phyloP scores from a whole-genome alignment of 257 asterid genomes.

The Solanum corneliomulleri region DNA sequence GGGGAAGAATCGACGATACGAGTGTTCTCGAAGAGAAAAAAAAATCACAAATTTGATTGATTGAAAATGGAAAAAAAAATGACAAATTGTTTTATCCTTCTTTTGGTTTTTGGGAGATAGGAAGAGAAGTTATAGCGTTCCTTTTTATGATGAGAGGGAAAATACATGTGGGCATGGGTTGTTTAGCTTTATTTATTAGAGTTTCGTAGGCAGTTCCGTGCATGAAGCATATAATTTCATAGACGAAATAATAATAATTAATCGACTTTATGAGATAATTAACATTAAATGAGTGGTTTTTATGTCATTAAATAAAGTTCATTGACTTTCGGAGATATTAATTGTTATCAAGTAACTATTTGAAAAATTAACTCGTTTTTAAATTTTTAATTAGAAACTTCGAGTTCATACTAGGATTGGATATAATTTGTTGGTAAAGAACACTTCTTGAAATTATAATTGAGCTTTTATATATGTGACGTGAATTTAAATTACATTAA shows the following conservation, averaged over 20 bases:
- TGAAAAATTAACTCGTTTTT: not conserved
- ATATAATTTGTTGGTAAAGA: not conserved
- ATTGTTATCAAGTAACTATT: no score
- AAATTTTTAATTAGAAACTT: not conserved
- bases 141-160: not conserved
- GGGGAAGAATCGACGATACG: not conserved
- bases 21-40: not conserved
- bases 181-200: not conserved
- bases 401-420: not conserved
- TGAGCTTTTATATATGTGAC: not conserved
- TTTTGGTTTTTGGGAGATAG: not conserved
- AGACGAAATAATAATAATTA: not conserved
- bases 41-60: not conserved
- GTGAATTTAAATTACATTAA: not conserved
- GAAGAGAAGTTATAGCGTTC: not conserved
- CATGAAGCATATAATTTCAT: not conserved
- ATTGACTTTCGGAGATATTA: not conserved
- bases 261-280: not conserved
- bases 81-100: not conserved
- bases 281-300: not conserved
- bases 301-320: accelerated
- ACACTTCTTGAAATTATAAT: not conserved
- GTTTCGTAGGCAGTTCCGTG: not conserved
- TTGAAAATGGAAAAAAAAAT: not conserved
- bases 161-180: not conserved